Evolutionary conservation across 1,139 yeast species (phyloP).

Genomic region (Taphrina confusa): DNA sequence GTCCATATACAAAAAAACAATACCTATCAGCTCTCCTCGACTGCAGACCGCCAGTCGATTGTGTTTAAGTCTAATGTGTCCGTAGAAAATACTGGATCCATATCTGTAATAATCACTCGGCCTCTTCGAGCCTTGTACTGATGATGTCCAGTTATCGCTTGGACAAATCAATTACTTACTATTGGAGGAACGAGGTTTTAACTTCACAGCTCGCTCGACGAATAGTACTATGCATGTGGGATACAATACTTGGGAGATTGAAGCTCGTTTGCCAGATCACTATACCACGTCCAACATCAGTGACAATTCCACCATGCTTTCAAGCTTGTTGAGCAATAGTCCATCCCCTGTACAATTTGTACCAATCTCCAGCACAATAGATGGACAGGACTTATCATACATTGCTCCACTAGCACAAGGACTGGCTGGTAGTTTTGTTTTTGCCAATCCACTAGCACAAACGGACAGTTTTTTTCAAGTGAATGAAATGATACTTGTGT

Average conservation of each 20-base stretch:
- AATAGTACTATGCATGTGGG: neutral
- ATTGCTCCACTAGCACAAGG: conserved; percentile 7
- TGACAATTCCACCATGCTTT: neutral
- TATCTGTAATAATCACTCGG: neutral
- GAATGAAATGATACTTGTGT: neutral
- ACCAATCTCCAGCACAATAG: neutral
- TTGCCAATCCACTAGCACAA: neutral
- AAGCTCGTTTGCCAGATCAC: neutral
- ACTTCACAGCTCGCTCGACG: neutral
- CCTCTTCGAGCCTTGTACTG: neutral
- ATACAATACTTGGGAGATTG: neutral
- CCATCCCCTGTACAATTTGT: neutral
- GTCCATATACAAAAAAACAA: neutral
- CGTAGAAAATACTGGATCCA: conserved; percentile 1
- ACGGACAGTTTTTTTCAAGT: neutral
- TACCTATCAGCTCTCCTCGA: neutral
- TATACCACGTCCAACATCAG: neutral
- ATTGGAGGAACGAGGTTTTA: neutral
- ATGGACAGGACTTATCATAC: conserved; percentile 1
- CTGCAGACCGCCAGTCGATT: neutral
- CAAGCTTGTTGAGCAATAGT: neutral
- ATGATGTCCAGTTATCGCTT: neutral
- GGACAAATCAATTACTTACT: neutral
- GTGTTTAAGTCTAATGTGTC: neutral
- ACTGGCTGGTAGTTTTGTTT: neutral